Base-by-base conservation (phyloP, 2,329 filamentous ascomycete species). In the Fusarium multiceps region DNA sequence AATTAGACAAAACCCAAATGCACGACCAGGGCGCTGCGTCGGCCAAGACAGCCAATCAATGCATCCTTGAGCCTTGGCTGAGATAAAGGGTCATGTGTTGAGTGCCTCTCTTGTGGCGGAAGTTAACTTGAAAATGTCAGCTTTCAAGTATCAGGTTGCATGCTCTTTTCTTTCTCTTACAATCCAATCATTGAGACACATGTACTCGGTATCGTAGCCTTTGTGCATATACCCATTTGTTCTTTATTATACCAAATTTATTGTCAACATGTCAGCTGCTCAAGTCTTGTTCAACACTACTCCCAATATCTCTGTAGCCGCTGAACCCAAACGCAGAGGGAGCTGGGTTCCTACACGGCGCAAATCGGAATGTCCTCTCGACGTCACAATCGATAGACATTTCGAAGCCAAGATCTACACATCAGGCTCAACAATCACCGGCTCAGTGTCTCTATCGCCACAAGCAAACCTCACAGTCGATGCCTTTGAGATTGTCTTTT, bases 361-460 rank as follows among this genome's bases (percentile, higher is more conserved):
- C 5, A 66, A 56, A 10, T 55, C 49, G 34, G 62, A 66, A 27
- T 59, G 57, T 11, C 63, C 51, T 9, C 49, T 74, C 14, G 57
- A 71, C 9, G 58, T 74, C 6, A 34, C 53, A 3, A 58, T 74
- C n/a, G 58, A 74, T 30, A 53, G 71, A 7, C 69, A 74, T 4
- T 67, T 59, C 10, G 56, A 66, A 25, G 69, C 67, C 23, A 72
- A 74, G 14, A 43, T 62, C 10, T 74, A 74, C 5, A 73, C 67
- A 4, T 66, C 56, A 2, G 72, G 72, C 7, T 72, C 65, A 4
- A 50, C 46, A 11, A 58, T 74, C 3, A 55, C 69, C 2, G 72
- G 72, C 37, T 40, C 27, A 1, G 59, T 69, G 1, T 60, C 56
- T 1, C 41, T 74, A 6, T 62, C 46, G 1, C 48, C 64, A 0